Percentiles rank a stretch among this genome's conserved stretches.
phyloP scores from a whole-genome alignment of 345 rosid genomes.

The Salix brachista region DNA sequence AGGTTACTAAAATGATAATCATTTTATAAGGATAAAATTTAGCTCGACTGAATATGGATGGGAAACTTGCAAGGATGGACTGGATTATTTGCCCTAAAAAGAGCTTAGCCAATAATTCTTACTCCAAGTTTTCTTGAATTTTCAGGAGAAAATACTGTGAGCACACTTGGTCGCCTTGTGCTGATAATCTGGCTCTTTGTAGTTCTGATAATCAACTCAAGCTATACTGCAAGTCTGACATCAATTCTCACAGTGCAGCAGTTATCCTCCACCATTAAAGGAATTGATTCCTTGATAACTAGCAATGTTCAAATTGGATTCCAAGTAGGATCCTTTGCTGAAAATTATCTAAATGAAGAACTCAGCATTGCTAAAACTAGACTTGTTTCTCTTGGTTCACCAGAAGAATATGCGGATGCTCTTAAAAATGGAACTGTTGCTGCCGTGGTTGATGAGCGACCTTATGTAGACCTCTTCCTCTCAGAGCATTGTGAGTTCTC shows the following conservation, averaged over 20 bases:
- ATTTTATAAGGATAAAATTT: too few relatives aligned
- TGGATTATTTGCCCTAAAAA: too few relatives aligned
- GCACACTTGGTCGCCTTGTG: slow-evolving; percentile 79
- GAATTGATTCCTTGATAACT: slow-evolving; percentile 67
- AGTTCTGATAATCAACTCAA: slow-evolving; percentile 77
- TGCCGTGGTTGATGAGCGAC: slow-evolving; percentile 75
- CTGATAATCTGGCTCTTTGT: slow-evolving; percentile 87
- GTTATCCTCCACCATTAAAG: slow-evolving; percentile 78
- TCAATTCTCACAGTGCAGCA: slow-evolving; percentile 87
- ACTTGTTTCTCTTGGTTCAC: slow-evolving; percentile 75
- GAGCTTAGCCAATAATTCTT: background rate
- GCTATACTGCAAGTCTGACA: slow-evolving; percentile 96
- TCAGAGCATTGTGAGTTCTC: slow-evolving; percentile 64
- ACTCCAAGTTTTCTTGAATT: slow-evolving; percentile 16
- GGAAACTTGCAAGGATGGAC: too few relatives aligned
- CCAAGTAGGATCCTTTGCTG: slow-evolving; percentile 81
- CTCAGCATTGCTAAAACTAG: slow-evolving; percentile 67
- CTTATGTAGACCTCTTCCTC: slow-evolving; percentile 77
- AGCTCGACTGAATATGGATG: too few relatives aligned
- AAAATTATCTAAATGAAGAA: slow-evolving; percentile 68
- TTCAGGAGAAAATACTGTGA: slow-evolving; percentile 81
- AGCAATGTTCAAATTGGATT: slow-evolving; percentile 52
- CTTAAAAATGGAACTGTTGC: slow-evolving; percentile 68
- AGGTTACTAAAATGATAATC: too few relatives aligned
- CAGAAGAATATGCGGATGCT: slow-evolving; percentile 66